These are phyloP conservation scores for Canavalia gladiata DNA, from an alignment of 306 rosid species.

Conservation along the genomic window DNA sequence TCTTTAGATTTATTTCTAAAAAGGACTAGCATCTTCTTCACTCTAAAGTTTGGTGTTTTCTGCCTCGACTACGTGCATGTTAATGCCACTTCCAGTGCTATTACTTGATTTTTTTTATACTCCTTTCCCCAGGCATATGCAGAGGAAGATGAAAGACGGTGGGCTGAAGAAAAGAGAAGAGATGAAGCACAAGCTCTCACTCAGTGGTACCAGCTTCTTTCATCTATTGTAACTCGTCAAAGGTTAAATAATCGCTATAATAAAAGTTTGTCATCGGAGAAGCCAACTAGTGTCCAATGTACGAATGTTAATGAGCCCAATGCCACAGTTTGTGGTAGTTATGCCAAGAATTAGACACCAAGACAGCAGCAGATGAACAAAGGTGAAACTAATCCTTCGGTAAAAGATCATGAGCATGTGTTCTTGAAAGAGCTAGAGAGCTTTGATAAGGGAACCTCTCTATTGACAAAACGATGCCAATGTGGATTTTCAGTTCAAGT, in stretches of 20 bases:
- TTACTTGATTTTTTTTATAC: slow-evolving; percentile 8
- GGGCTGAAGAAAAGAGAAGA: slow-evolving; percentile 76
- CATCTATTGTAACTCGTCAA: slow-evolving; percentile 84
- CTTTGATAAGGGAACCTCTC: slow-evolving; percentile 64
- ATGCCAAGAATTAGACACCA: slow-evolving; percentile 47
- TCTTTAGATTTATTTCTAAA: slow-evolving; percentile 24
- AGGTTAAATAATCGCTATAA: slow-evolving; percentile 76
- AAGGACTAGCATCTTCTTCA: slow-evolving; percentile 19
- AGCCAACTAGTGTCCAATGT: slow-evolving; percentile 38
- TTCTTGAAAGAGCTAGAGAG: slow-evolving; percentile 72
- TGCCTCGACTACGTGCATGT: too few species aligned
- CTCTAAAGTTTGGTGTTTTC: not conserved
- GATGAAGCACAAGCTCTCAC: slow-evolving; percentile 75
- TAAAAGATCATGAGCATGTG: slow-evolving; percentile 76
- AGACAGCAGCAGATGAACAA: slow-evolving; percentile 40
- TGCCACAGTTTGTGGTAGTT: slow-evolving; percentile 44
- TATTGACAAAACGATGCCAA: slow-evolving; percentile 74
- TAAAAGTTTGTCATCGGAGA: slow-evolving; percentile 50
- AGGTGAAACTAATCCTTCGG: slow-evolving; percentile 26
- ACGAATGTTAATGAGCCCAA: slow-evolving; percentile 46
- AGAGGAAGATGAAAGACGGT: slow-evolving; percentile 79
- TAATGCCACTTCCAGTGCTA: slow-evolving; percentile 6
- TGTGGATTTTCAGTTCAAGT: slow-evolving; percentile 92
- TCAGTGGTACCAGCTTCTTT: slow-evolving; percentile 96
- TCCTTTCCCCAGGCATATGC: slow-evolving; percentile 67